Conservation (phyloP, 2,329 filamentous ascomycete species). For the Plectosphaerella plurivora region DNA sequence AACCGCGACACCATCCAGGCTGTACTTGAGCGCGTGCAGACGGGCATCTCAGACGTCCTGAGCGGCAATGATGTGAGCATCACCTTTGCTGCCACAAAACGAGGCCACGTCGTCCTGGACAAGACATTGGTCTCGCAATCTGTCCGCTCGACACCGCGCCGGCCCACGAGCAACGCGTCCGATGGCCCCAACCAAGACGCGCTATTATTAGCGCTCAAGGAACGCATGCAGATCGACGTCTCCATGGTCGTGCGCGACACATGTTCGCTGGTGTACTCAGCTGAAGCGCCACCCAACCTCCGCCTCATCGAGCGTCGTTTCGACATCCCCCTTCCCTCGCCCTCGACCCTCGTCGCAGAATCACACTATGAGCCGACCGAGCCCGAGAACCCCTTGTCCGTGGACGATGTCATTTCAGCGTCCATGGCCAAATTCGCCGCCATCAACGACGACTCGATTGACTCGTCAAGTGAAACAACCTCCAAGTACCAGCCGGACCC, state of each 20-base stretch:
- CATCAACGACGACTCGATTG: not conserved
- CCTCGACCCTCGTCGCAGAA: not conserved
- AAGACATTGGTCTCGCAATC: conserved; percentile 32
- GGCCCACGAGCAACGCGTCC: conserved; percentile 3
- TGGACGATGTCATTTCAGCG: not conserved
- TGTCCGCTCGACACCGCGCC: not conserved
- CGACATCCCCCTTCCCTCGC: not conserved
- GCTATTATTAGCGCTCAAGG: conserved; percentile 34
- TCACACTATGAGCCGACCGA: not conserved
- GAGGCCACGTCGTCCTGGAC: conserved; percentile 48
- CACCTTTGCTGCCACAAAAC: conserved; percentile 44
- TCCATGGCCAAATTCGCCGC: not conserved
- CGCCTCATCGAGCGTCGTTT: conserved; percentile 7
- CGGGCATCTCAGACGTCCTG: conserved; percentile 43
- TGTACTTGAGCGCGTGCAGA: conserved; percentile 45
- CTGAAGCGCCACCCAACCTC: conserved; percentile 15
- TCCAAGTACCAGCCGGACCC: not conserved
- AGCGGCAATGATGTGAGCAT: conserved; percentile 41
- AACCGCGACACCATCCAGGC: conserved; percentile 41
- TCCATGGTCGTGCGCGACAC: conserved; percentile 48
- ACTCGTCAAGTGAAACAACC: not conserved
- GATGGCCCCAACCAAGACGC: conserved; percentile 29
- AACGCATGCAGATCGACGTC: conserved; percentile 42
- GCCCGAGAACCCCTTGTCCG: not conserved
- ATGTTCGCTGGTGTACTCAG: conserved; percentile 32